phyloP scores from a whole-genome alignment of 805 yeast genomes.

The Scheffersomyces ergatensis region DNA sequence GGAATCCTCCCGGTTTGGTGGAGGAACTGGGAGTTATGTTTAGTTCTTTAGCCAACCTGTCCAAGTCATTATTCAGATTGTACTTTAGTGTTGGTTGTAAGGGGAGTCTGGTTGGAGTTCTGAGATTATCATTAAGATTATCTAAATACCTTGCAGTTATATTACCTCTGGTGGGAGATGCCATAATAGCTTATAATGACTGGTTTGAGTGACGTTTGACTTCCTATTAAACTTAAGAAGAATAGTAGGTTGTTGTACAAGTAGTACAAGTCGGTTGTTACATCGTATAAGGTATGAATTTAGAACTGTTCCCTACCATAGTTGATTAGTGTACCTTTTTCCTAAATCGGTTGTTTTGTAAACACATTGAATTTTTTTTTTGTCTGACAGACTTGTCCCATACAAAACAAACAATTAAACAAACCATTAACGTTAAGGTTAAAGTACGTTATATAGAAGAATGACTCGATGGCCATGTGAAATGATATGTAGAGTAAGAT shows the following conservation, averaged over 20 bases:
- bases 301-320: no score
- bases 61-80: conserved; percentile 31
- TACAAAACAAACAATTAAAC: no score
- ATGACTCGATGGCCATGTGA: no score
- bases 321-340: no score
- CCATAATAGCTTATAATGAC: conserved; percentile 12
- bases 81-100: conserved; percentile 26
- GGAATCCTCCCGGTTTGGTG: conserved; percentile 24
- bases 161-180: conserved; percentile 20
- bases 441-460: no score
- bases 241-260: background rate
- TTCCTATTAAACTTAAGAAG: background rate
- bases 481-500: no score
- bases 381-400: no score
- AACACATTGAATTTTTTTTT: no score
- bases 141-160: conserved; percentile 36
- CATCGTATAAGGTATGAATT: conserved; percentile 1
- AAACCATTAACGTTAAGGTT: no score
- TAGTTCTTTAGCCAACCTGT: conserved; percentile 36
- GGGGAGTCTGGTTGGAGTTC: conserved; percentile 24
- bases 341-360: no score
- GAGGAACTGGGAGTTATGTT: conserved; percentile 24
- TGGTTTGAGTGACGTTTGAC: background rate
- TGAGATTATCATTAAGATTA: conserved; percentile 20
- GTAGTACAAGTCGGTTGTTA: conserved; percentile 1